Percentiles rank a stretch among this genome's conserved stretches.
Conservation (phyloP, 75 land plant species). For the Picea glauca region DNA sequence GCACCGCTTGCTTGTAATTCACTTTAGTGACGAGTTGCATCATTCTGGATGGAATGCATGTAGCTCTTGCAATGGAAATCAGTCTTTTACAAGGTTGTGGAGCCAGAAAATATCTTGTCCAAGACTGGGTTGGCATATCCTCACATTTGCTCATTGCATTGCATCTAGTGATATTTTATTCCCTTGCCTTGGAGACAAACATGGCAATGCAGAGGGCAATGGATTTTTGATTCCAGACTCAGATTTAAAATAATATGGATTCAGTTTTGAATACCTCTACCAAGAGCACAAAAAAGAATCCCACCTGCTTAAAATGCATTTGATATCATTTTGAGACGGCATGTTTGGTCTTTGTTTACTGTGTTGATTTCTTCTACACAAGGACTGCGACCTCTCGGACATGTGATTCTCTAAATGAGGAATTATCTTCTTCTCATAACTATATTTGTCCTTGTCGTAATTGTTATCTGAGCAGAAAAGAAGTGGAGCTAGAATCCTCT, state of each 20-base stretch:
- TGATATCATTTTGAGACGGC: too few relatives aligned
- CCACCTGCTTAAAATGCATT: too few relatives aligned
- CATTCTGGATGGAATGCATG: constrained; percentile 99
- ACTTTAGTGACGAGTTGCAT: constrained; percentile 87
- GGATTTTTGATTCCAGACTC: constrained; percentile 95
- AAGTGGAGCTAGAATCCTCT: too few relatives aligned
- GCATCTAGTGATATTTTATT: constrained; percentile 90
- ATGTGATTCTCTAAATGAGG: too few relatives aligned
- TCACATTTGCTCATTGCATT: constrained; percentile 91
- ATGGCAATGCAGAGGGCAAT: constrained; percentile 86
- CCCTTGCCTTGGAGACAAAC: constrained; percentile 92
- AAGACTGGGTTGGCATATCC: constrained; percentile 94
- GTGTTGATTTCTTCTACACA: too few relatives aligned
- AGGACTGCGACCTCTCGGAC: too few relatives aligned
- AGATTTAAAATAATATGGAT: constrained; percentile 43
- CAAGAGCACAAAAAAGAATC: too few relatives aligned
- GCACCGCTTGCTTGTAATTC: constrained; percentile 67
- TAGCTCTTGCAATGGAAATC: constrained; percentile 97
- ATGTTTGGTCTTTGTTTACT: too few relatives aligned
- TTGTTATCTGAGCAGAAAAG: too few relatives aligned
- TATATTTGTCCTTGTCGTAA: too few relatives aligned
- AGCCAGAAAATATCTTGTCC: constrained; percentile 62
- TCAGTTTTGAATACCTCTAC: too few relatives aligned
- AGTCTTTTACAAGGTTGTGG: constrained; percentile 70
- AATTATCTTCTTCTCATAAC: too few relatives aligned